phyloP scores from a whole-genome alignment of 2,329 filamentous ascomycete species.

The Penicillium aurantiogriseum region DNA sequence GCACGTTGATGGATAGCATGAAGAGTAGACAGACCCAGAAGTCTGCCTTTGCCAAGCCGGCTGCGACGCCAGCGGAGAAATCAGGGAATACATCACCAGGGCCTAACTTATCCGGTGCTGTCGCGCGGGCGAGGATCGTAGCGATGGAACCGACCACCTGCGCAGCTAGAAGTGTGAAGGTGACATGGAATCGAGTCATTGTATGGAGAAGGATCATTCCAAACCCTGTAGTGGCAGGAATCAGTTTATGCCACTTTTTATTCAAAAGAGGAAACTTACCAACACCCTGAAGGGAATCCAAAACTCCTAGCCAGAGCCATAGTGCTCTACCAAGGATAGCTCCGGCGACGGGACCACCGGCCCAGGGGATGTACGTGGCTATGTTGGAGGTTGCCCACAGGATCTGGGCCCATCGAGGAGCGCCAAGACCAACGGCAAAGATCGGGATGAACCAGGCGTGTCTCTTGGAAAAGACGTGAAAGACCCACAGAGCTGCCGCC shows the following conservation, averaged over 20 bases:
- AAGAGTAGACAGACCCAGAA: conserved; percentile 43
- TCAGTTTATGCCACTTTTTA: neutral
- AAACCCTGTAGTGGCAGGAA: conserved; percentile 44
- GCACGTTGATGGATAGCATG: conserved; percentile 54
- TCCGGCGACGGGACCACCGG: conserved; percentile 52
- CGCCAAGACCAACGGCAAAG: conserved; percentile 64
- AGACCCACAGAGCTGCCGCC: conserved; percentile 47
- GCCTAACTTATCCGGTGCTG: conserved; percentile 59
- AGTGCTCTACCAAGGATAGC: conserved; percentile 57
- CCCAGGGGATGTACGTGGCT: conserved; percentile 61
- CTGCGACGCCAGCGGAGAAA: conserved; percentile 56
- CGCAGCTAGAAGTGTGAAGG: conserved; percentile 58
- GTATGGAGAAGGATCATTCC: conserved; percentile 68
- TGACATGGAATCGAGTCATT: conserved; percentile 62
- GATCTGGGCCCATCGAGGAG: conserved; percentile 66
- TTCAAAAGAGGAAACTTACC: conserved; percentile 24
- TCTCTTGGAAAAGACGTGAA: conserved; percentile 55
- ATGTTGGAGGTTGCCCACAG: conserved; percentile 63
- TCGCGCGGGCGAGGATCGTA: conserved; percentile 62
- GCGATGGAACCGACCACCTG: conserved; percentile 62
- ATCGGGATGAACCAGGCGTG: conserved; percentile 69
- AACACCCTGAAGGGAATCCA: conserved; percentile 64
- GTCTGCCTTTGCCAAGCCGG: conserved; percentile 15
- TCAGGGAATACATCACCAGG: conserved; percentile 57
- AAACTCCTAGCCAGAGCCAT: conserved; percentile 66